Evolutionary conservation across 495 filamentous ascomycete species (phyloP), one percentile per base, ranked within the genome.

Genomic region (Talaromyces nanjingensis): DNA sequence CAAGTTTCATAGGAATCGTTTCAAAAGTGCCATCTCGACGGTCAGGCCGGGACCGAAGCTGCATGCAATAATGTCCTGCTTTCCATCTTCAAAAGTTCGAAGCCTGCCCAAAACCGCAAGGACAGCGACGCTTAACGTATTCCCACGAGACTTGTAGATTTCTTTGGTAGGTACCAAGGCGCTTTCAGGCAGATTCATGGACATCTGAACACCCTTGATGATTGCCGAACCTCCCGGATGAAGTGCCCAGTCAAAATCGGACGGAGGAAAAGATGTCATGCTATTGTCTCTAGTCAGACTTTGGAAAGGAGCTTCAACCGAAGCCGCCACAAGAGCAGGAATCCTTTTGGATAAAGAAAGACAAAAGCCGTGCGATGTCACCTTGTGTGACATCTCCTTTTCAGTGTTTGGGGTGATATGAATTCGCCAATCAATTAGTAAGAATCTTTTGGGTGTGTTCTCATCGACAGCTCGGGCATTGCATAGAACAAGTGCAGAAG

Each of bases 161-260:
- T 87, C 84, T 64, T 86, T 85, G 64, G 78, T 83, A 5, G 84
- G 84, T 62, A 82, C 78, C 75, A 89, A 78, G 63, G 87, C 82
- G 66, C 86, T 79, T 1, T 82, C 71, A 0, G 80, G 78, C 22
- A 89, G 78, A 18, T 71, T 66, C 75, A 86, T 77, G 9, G 74
- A 77, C 42, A 73, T 71, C 69, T 88, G 81, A 1, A 85, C 83
- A 6, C 84, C 83, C 6, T 84, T 81, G 12, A 89, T 77, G 60
- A 89, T 88, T 8, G 85, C 84, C 16, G 81, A 71, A 34, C 87
- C 87, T 4, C 87, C 87, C 0, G 87, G 87, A 68, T 89, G 87
- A 65, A 89, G 77, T 0, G 86, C 87, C 87, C 87, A 89, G 71
- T 89, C 86, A 61, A 88, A 87, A 60, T 86, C 84, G 0, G 1